Evolutionary conservation across 1,284 basidiomycete species (phyloP), one percentile per base, ranked within the genome.

Genomic region (Cryptococcus floricola): DNA sequence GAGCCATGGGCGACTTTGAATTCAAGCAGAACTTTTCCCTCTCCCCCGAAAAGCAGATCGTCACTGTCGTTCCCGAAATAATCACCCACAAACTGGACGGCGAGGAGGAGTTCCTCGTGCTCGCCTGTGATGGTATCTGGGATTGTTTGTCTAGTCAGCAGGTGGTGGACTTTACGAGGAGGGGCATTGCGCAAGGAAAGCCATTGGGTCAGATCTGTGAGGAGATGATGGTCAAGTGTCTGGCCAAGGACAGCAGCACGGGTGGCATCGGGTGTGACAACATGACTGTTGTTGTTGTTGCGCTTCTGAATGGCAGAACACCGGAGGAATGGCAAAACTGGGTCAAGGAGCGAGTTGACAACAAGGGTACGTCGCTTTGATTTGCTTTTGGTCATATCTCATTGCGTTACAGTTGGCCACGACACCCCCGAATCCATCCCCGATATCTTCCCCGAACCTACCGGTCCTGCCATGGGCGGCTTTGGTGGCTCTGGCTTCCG

Each of bases 61-160:
- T 99, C 63, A 98, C 96, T 4, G 85, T 91, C 52, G 85, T 98
- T 74, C 96, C 96, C 25, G 96, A 99, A 61, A 82, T 99, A 63
- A 87, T 84, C 34, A 80, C 82, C 48, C 94, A 97, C 78, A 80
- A 87, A 56, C 80, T 89, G 34, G 85, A 87, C 1, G 84, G 84
- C 10, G 93, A 98, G 60, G 96, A 99, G 70, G 96, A 99, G 76
- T 98, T 98, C 74, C 74, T 99, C 39, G 85, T 99, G 9, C 75
- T 99, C 39, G 96, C 96, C 12, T 98, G 96, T 77, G 96, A 99
- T 76, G 93, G 92, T 64, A 99, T 98, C 70, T 99, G 96, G 96
- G 96, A 99, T 75, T 98, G 95, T 72, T 78, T 98, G 43, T 84
- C 84, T 25, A 97, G 91, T 34, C 96, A 98, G 68, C 88, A 97